These are phyloP conservation scores for Neurospora sp. DNA, from an alignment of 495 filamentous ascomycete species.

Conservation along the genomic window DNA sequence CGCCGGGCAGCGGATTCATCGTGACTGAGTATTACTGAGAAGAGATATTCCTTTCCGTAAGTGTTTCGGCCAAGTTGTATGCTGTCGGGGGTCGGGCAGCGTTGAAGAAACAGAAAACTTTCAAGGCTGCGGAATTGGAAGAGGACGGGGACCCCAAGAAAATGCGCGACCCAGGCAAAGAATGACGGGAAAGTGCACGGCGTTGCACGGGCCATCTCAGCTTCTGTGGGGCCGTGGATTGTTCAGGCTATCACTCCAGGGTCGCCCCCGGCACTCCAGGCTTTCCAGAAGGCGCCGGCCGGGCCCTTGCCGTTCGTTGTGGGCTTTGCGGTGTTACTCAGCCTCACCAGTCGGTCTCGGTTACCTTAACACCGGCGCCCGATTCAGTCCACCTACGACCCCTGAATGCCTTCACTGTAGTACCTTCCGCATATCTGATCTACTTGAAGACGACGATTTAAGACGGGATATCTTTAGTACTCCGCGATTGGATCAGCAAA, in stretches of 20 bases:
- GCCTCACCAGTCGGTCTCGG: not conserved
- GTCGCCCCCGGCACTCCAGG: not conserved
- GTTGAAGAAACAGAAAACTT: not conserved
- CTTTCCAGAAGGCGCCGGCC: not conserved
- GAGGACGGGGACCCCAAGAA: not conserved
- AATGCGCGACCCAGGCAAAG: not conserved
- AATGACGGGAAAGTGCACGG: not conserved
- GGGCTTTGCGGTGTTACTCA: not conserved
- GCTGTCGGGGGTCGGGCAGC: not conserved
- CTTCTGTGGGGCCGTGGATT: not conserved
- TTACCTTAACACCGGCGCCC: not conserved
- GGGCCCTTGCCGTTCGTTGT: not conserved
- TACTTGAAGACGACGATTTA: not conserved
- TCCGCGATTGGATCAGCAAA: not conserved
- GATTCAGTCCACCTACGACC: not conserved
- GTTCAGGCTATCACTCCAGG: not conserved
- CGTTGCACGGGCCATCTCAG: not conserved
- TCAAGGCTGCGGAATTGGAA: not conserved
- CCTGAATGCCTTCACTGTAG: not conserved
- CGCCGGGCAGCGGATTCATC: constrained; percentile 58
- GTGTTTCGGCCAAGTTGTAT: not conserved
- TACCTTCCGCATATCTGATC: not conserved
- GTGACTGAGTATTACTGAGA: constrained; percentile 1
- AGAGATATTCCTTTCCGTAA: not conserved
- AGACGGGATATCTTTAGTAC: not conserved